Base-by-base conservation (phyloP, 2,329 filamentous ascomycete species). In the Colletotrichum euphorbiae region DNA sequence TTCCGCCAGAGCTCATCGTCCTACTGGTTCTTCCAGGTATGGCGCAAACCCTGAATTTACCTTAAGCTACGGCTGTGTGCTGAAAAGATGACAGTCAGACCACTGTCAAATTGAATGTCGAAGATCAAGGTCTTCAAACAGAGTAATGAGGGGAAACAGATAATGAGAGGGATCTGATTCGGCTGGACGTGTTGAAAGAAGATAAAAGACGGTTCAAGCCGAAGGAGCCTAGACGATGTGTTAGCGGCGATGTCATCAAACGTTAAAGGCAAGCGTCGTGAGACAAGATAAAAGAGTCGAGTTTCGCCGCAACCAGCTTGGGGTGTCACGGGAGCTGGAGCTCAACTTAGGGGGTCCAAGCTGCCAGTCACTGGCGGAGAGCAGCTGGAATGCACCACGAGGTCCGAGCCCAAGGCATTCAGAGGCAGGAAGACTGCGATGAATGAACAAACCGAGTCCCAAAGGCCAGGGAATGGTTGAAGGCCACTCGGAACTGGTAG, bases 1-100 rank as follows among this genome's bases (percentile, higher is more conserved):
- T 60, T 38, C 65, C 65, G 19, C 67, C 67, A 62, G 85, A 81
- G 76, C 81, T 88, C 86, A 89, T 88, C 70, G 74, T 82, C 71
- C 62, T 70, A 42, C 48, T 11, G 15, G 13, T 38, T 43, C 24
- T 28, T 17, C 40, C 38, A 33, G 42, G 17, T 40, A 31, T 51
- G 42, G 17, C 33, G 43, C 46, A 28, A 43, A 65, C 50, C 31
- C 50, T 67, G 33, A 56, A 56, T 51, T 33, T 50, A 36, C 36
- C 24, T 46, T 21, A 17, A 28, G 28, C 28, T 31, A 33, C 17
- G 19, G 40, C 36, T 45, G 42, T 40, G 31, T 45, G 48, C 43
- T 36, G 13, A 15, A 50, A 31, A 24, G 45, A 40, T 52, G 51
- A 50, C 36, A 31, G 51, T 36, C 36, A 17, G 50, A 42, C 17